phyloP scores from a whole-genome alignment of 2,329 filamentous ascomycete species.

The Raffaelea ambrosiae region DNA sequence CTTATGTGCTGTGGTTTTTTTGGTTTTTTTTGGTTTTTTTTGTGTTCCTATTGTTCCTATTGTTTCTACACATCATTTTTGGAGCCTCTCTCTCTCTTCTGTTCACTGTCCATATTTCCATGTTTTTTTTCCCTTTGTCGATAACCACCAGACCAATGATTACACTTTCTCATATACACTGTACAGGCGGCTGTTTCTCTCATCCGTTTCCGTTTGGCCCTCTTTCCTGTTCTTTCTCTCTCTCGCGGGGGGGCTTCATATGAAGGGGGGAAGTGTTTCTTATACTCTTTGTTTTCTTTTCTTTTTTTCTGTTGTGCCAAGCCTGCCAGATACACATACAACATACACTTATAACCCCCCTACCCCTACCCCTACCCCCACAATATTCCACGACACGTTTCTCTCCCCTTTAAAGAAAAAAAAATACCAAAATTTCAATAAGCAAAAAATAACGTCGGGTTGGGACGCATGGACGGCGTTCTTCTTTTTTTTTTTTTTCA shows the following conservation, averaged over 20 bases:
- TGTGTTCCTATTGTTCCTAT: not conserved
- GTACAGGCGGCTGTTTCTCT: not conserved
- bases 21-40: not conserved
- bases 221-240: not conserved
- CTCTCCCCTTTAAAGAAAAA: not conserved
- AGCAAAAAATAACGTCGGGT: not conserved
- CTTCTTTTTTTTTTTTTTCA: not conserved
- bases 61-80: too few species aligned
- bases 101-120: not conserved
- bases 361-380: not conserved
- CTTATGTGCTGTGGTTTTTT: not conserved
- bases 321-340: too few species aligned
- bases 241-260: too few species aligned
- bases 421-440: not conserved
- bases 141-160: not conserved
- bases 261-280: not conserved
- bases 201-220: not conserved
- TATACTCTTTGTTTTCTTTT: not conserved
- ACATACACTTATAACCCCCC: too few species aligned
- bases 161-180: not conserved
- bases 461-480: slow-evolving; percentile 1
- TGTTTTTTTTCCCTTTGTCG: not conserved
- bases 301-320: too few species aligned
- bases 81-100: too few species aligned
- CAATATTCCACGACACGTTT: not conserved